Evolutionary conservation across 164 flowering plant genomes (phyloP).

Genomic region (Tetrastigma voinierianum): DNA sequence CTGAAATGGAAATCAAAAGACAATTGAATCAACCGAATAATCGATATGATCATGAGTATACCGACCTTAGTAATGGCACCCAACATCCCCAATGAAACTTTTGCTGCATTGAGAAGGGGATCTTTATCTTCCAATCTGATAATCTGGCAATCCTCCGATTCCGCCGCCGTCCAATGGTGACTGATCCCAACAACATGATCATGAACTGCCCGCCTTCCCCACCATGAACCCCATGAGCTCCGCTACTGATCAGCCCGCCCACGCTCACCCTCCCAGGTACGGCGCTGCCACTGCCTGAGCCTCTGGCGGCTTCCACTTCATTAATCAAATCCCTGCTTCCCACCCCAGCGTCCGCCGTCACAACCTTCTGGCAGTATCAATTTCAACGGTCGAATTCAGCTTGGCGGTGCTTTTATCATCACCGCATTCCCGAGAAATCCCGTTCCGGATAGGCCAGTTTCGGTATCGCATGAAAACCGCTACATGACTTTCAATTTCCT

Average conservation of each 20-base stretch:
- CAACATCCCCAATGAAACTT: constrained; percentile 64
- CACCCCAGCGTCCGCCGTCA: constrained; percentile 73
- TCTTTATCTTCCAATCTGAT: constrained; percentile 33
- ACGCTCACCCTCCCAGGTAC: constrained; percentile 90
- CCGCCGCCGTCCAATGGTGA: too few species aligned
- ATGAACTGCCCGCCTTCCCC: constrained; percentile 84
- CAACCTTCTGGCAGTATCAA: constrained; percentile 38
- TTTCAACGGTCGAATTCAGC: constrained; percentile 41
- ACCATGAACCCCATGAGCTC: constrained; percentile 89
- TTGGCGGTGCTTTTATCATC: constrained; percentile 65
- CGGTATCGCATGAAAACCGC: constrained; percentile 72
- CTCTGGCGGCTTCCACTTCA: constrained; percentile 56
- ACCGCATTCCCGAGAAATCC: constrained; percentile 22
- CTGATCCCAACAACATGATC: constrained; percentile 81
- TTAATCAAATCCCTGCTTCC: constrained; percentile 60
- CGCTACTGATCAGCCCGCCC: constrained; percentile 81
- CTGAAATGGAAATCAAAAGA: too few species aligned
- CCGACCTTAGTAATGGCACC: constrained; percentile 86
- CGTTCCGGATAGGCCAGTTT: constrained; percentile 66
- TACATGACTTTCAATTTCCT: constrained; percentile 61
- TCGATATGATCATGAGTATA: not conserved
- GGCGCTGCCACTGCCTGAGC: constrained; percentile 77
- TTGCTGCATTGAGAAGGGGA: constrained; percentile 57
- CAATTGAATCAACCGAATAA: too few species aligned
- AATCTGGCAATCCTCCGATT: constrained; percentile 55